Conservation (phyloP, 306 rosid species). For the Adenanthera pavonina region DNA sequence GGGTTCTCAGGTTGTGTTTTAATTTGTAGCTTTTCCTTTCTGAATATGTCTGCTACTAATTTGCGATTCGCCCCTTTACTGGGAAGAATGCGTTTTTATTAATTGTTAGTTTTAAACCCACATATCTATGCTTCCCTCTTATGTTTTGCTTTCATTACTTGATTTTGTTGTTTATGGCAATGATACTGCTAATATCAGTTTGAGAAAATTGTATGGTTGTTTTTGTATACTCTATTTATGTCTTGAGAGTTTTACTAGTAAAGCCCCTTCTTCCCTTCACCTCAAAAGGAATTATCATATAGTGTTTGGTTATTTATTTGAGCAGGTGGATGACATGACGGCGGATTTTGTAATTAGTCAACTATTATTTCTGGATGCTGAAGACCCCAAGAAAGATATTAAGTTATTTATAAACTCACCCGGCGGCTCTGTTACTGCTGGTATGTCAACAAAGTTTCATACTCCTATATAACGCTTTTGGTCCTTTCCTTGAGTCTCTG, state of each 20-base stretch:
- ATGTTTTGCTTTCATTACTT: neutral
- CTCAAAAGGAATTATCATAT: slow-evolving; percentile 8
- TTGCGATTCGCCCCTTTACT: neutral
- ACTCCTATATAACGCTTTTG: neutral
- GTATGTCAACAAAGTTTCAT: slow-evolving; percentile 49
- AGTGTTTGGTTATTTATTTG: slow-evolving; percentile 34
- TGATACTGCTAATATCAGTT: slow-evolving; percentile 1
- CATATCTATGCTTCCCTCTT: neutral
- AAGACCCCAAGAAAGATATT: slow-evolving; percentile 81
- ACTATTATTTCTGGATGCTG: slow-evolving; percentile 90
- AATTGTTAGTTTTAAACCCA: neutral
- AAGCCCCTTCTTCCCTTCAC: neutral
- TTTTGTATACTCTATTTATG: slow-evolving; percentile 34
- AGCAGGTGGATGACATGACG: slow-evolving; percentile 90
- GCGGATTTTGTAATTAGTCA: slow-evolving; percentile 92
- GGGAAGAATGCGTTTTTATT: neutral
- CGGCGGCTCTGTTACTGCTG: slow-evolving; percentile 96
- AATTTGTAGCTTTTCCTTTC: neutral
- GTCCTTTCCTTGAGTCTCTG: neutral
- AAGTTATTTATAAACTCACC: slow-evolving; percentile 92
- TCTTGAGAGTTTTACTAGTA: neutral
- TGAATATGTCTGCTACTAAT: neutral
- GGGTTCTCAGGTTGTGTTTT: slow-evolving; percentile 81
- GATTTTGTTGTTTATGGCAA: neutral
- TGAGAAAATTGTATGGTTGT: slow-evolving; percentile 39